These are phyloP conservation scores for Dispira parvispora DNA, from an alignment of 192 early-diverging fungal genomes.

Conservation along the genomic window DNA sequence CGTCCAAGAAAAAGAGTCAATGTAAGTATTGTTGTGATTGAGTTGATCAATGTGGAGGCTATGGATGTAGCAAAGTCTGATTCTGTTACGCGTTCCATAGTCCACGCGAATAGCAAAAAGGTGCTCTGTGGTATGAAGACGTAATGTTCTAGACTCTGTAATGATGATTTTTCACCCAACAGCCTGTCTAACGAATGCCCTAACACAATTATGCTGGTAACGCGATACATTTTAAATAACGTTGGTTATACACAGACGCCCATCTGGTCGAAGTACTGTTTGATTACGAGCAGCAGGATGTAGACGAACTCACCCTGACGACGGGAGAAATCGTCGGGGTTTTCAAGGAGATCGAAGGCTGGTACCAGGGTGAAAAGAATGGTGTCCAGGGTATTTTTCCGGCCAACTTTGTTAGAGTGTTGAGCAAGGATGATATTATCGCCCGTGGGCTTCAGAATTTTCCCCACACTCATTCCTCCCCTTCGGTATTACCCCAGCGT, in stretches of 20 bases:
- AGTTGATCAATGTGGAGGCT: not conserved
- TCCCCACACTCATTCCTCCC: not conserved
- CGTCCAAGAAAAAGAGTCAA: not conserved
- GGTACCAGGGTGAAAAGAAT: slow-evolving; percentile 47
- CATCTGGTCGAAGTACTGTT: slow-evolving; percentile 8
- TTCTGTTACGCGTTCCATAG: not conserved
- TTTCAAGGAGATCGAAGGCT: slow-evolving; percentile 38
- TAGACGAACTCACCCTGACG: slow-evolving; percentile 43
- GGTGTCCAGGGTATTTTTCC: slow-evolving; percentile 52
- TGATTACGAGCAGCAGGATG: slow-evolving; percentile 35
- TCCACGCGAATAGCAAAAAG: not conserved
- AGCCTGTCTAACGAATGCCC: not conserved
- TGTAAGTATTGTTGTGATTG: not conserved
- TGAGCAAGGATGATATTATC: slow-evolving; percentile 1
- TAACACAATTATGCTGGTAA: no score
- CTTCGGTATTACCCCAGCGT: not conserved
- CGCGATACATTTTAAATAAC: no score
- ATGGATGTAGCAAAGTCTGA: not conserved
- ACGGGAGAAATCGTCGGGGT: slow-evolving; percentile 39
- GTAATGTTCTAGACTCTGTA: not conserved
- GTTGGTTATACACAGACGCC: no score
- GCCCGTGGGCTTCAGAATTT: not conserved
- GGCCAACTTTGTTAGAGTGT: slow-evolving; percentile 18
- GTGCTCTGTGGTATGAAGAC: not conserved
- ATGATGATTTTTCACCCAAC: not conserved